Base-by-base conservation (phyloP, 78 protist species). In the Chrysochromulina parva region DNA sequence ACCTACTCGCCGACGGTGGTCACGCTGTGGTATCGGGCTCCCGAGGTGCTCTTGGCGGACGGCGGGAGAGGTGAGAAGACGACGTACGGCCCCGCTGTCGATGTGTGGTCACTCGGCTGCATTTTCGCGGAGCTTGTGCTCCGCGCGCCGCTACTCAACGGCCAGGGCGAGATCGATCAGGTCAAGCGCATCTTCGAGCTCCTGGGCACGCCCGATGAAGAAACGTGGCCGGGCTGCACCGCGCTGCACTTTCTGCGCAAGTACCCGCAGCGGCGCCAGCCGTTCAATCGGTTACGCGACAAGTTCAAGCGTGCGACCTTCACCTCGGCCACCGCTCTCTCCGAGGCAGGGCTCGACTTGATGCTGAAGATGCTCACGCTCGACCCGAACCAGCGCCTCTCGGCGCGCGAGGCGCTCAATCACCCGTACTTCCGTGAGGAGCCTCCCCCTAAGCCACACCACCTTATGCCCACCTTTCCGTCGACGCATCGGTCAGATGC, bases 41-140 rank as follows among this genome's bases (percentile, higher is more conserved):
- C 84, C 13, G 90, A 91, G 76, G 88, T 86, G 38, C 90, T 91
- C 1, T 66, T 91, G 14, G 93, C 86, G 16, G 71, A 81, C 47
- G 38, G 26, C 54, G 52, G 57, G 38, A 87, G 69, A 2, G 10
- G 69, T 22, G 26, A 3, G 26, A 10, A 22, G 26, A 48, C n/a
- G 60, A 76, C 28, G 47, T 52, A 91, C 59, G 13, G 26, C 13
- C 57, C 92, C 1, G 71, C 91, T 50, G 65, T 94, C 57, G 96
- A 91, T 78, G 73, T 94, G 55, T 88, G 94, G 92, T 92, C 98
- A 19, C 92, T 96, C 9, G 99, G 99, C 47, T 97, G 99, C 94
- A 98, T 98, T 76, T 95, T 99, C 48, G 99, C 99, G 6, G 92
- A 90, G 55, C 2, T 90, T 14, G 11, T 90, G 5, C 48, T 47